phyloP scores from a whole-genome alignment of 2,329 filamentous ascomycete genomes.

The Penicillium occitanis region DNA sequence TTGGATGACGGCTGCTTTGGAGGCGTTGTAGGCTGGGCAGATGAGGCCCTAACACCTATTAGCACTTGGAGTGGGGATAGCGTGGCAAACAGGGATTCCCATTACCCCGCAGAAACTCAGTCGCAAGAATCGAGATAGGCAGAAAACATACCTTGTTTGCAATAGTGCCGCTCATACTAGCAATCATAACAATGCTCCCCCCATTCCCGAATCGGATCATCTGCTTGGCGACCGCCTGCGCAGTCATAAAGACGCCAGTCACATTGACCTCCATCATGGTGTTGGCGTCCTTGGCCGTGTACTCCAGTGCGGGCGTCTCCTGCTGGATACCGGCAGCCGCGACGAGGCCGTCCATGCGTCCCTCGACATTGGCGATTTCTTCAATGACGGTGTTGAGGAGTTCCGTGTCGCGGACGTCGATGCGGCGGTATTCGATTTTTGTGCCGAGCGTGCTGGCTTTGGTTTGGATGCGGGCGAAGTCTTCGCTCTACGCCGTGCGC shows the following conservation, averaged over 20 bases:
- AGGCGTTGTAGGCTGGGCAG: constrained; percentile 51
- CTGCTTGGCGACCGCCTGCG: constrained; percentile 63
- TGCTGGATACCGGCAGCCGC: constrained; percentile 73
- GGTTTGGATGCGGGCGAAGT: constrained; percentile 65
- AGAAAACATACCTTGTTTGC: constrained; percentile 52
- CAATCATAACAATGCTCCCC: constrained; percentile 63
- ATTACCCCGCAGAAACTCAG: constrained; percentile 6
- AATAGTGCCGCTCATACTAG: constrained; percentile 61
- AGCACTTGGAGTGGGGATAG: neutral
- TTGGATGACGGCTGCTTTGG: constrained; percentile 51
- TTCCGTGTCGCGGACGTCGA: constrained; percentile 74
- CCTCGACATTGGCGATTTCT: constrained; percentile 67
- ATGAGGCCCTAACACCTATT: constrained; percentile 42
- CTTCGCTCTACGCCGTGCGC: constrained; percentile 54
- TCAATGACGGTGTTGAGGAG: constrained; percentile 66
- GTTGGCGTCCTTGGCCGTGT: constrained; percentile 62
- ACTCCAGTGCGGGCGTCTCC: constrained; percentile 79
- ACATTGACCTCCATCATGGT: constrained; percentile 63
- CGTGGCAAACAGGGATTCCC: constrained; percentile 4
- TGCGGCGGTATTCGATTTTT: constrained; percentile 69
- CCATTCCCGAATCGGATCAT: constrained; percentile 62
- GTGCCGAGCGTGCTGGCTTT: constrained; percentile 67
- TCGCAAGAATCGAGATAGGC: neutral
- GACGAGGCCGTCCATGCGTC: constrained; percentile 76
- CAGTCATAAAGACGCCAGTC: constrained; percentile 63